Base-by-base conservation (phyloP, 257 asterid species). In the Gentiana dahurica region DNA sequence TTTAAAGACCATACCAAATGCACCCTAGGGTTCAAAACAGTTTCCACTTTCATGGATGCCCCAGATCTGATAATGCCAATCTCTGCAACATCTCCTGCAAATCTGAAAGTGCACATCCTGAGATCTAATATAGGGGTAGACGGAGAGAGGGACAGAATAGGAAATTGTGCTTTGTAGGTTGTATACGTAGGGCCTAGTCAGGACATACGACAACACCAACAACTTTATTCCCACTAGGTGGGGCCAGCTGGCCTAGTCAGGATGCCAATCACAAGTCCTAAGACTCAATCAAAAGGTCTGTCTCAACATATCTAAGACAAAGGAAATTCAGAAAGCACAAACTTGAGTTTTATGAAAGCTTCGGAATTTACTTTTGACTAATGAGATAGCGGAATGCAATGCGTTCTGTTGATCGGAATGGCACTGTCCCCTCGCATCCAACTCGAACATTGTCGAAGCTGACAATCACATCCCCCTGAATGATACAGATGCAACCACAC, bases 371-470 rank as follows among this genome's bases (percentile, higher is more conserved):
- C 71, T 61, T 65, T 80, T 83, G 89, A 78, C 96, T 85, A 59
- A 91, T 75, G 65, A 91, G 89, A 75, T 83, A 91, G 73, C 95
- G 93, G 73, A 91, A 91, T 54, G 96, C 98, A 68, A 91, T 91
- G 54, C 95, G 94, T 78, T 86, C 98, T 43, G 82, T 73, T 47
- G 96, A 80, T 57, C 87, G 91, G 76, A 87, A 91, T 1, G 96
- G 98, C 56, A 91, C 92, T 15, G 98, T 91, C 68, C 98, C 96
- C 80, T 91, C 96, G 63, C 84, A 71, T 50, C 96, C 98, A 55
- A 91, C 92, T 60, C 80, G 92, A 79, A 82, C 79, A 76, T 76
- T 74, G 61, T 85, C 83, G 57, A 91, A 91, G 85, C 96, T 87
- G 55, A 87, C 90, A 63, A 91, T 83, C 61, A 91, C 98, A 63